Percentiles rank a stretch among this genome's conserved stretches.
Conservation (phyloP, 345 rosid genomes). For the Salix udensis region DNA sequence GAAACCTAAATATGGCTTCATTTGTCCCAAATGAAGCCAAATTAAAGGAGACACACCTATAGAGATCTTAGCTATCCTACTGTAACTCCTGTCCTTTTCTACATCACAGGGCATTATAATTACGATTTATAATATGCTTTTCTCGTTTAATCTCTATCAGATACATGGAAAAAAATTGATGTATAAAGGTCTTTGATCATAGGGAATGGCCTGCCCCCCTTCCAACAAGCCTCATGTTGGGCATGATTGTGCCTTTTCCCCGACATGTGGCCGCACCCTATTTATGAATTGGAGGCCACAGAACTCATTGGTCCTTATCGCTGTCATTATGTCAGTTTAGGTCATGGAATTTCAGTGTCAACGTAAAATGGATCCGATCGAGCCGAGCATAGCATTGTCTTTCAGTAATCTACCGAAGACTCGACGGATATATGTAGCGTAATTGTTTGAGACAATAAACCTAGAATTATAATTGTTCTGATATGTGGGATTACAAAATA, state of each 20-base stretch:
- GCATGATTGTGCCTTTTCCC: conserved; percentile 19
- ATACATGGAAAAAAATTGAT: not conserved
- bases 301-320: not conserved
- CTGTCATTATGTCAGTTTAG: not conserved
- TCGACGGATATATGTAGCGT: no score
- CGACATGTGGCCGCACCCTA: conserved; percentile 36
- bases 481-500: no score
- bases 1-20: not conserved
- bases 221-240: conserved; percentile 24
- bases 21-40: not conserved
- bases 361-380: not conserved
- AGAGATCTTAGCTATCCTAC: not conserved
- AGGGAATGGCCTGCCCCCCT: conserved; percentile 32
- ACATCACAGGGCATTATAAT: not conserved
- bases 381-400: not conserved
- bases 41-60: no score
- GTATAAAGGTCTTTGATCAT: not conserved
- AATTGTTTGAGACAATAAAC: no score
- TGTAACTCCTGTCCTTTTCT: no score
- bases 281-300: conserved; percentile 15
- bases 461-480: no score
- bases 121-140: not conserved
- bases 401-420: not conserved
- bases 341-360: not conserved
- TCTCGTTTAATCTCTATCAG: not conserved